phyloP scores from a whole-genome alignment of 139 green algal species.

The Zygnema cylindricum region DNA sequence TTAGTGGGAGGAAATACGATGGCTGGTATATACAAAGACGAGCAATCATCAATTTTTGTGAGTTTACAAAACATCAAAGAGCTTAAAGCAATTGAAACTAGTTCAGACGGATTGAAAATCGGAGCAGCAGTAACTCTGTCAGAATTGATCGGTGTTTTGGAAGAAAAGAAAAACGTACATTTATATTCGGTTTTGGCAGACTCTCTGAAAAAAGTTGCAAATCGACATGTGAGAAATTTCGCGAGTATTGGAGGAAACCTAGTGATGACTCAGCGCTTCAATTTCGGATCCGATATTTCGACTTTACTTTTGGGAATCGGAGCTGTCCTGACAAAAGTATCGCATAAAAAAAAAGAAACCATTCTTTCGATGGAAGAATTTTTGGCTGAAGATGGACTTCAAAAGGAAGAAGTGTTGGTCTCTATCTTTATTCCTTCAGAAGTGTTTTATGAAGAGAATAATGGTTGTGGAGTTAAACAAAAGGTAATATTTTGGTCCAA shows the following conservation, averaged over 20 bases:
- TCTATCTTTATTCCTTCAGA: neutral
- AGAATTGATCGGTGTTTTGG: constrained; percentile 10
- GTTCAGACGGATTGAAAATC: neutral
- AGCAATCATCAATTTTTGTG: neutral
- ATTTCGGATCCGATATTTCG: constrained; percentile 51
- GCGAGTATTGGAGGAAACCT: constrained; percentile 79
- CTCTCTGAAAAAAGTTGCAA: constrained; percentile 71
- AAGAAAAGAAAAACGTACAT: neutral
- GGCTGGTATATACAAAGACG: constrained; percentile 37
- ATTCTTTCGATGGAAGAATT: constrained; percentile 1
- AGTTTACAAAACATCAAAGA: neutral
- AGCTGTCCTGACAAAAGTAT: neutral
- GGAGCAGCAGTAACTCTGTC: constrained; percentile 25
- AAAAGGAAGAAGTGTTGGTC: constrained; percentile 1
- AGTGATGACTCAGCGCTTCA: constrained; percentile 52
- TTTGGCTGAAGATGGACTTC: constrained; percentile 5
- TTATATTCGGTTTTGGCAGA: constrained; percentile 32
- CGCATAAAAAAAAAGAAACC: neutral
- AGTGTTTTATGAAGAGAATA: neutral
- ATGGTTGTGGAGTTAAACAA: neutral
- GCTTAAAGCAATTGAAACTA: neutral
- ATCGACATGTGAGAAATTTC: constrained; percentile 72
- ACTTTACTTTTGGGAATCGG: constrained; percentile 19
- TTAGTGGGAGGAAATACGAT: constrained; percentile 70
- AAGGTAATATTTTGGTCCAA: constrained; percentile 28